Evolutionary conservation across 2,329 filamentous ascomycete genomes (phyloP).

Genomic region (Grosmannia clavigera): DNA sequence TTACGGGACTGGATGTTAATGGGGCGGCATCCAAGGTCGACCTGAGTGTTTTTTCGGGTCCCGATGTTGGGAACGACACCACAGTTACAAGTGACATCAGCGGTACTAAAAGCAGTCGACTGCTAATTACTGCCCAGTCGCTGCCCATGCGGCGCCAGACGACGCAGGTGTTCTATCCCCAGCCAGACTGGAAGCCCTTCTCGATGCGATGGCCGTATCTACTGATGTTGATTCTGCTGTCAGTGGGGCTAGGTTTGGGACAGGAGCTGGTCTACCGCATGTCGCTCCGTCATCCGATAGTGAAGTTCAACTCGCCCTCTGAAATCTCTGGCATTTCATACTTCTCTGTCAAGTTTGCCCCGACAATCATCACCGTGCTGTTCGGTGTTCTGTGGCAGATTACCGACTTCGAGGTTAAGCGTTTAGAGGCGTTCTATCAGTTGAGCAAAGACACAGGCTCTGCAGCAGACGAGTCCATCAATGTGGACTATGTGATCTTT

Average conservation of each 20-base stretch:
- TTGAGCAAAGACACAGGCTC: slow-evolving; percentile 48
- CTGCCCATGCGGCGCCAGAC: slow-evolving; percentile 21
- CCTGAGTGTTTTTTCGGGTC: slow-evolving; percentile 37
- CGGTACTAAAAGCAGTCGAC: slow-evolving; percentile 6
- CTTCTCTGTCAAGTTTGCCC: slow-evolving; percentile 51
- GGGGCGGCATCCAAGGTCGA: slow-evolving; percentile 28
- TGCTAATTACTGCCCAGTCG: neutral
- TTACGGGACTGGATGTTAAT: slow-evolving; percentile 24
- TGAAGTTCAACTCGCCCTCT: slow-evolving; percentile 35
- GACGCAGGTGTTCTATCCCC: slow-evolving; percentile 45
- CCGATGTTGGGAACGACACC: slow-evolving; percentile 10
- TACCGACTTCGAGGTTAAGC: slow-evolving; percentile 52
- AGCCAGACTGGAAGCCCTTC: slow-evolving; percentile 55
- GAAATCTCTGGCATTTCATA: slow-evolving; percentile 40
- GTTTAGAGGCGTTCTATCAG: slow-evolving; percentile 56
- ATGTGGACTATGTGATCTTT: slow-evolving; percentile 61
- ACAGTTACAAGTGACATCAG: slow-evolving; percentile 2
- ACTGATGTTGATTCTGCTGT: slow-evolving; percentile 37
- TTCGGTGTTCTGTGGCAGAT: slow-evolving; percentile 56
- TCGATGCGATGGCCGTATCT: slow-evolving; percentile 53
- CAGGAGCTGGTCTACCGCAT: slow-evolving; percentile 44
- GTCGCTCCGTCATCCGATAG: slow-evolving; percentile 30
- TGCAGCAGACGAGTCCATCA: slow-evolving; percentile 52
- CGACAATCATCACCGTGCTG: slow-evolving; percentile 46
- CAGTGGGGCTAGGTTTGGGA: slow-evolving; percentile 34